phyloP scores from a whole-genome alignment of 176 grass and related monocot genomes.

The Hsuehochloa calcarea region DNA sequence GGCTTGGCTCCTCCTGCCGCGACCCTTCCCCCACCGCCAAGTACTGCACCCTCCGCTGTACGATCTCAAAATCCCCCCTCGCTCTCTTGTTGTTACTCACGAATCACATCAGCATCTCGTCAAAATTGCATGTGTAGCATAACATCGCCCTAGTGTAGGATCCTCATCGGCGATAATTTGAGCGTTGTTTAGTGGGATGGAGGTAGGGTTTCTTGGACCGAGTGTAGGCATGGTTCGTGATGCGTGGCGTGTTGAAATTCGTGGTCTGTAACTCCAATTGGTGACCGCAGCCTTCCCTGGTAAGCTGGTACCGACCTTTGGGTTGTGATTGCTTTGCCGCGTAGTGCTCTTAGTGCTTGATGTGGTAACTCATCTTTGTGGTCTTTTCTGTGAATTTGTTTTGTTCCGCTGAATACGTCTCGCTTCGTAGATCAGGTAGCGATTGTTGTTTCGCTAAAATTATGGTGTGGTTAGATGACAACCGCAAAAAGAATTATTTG shows the following conservation, averaged over 20 bases:
- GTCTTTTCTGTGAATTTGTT: neutral
- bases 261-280: neutral
- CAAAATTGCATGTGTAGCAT: neutral
- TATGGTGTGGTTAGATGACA: neutral
- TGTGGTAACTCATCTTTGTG: neutral
- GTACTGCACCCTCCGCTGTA: slow-evolving; percentile 72
- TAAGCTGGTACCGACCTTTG: neutral
- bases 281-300: neutral
- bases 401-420: neutral
- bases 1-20: slow-evolving; percentile 52
- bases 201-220: neutral
- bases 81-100: neutral
- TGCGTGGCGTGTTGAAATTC: neutral
- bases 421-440: slow-evolving; percentile 5
- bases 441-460: neutral
- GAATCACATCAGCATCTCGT: neutral
- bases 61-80: slow-evolving; percentile 2
- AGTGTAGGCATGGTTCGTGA: neutral
- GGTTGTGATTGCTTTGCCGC: neutral
- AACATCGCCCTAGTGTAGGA: neutral
- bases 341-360: neutral
- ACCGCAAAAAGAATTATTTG: neutral
- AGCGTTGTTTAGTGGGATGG: neutral
- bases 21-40: slow-evolving; percentile 54
- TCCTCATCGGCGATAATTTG: neutral